Percentiles rank a stretch among this genome's conserved stretches.
Evolutionary conservation across 2,329 filamentous ascomycete genomes (phyloP).

Genomic region (Cladosporium oxysporum): DNA sequence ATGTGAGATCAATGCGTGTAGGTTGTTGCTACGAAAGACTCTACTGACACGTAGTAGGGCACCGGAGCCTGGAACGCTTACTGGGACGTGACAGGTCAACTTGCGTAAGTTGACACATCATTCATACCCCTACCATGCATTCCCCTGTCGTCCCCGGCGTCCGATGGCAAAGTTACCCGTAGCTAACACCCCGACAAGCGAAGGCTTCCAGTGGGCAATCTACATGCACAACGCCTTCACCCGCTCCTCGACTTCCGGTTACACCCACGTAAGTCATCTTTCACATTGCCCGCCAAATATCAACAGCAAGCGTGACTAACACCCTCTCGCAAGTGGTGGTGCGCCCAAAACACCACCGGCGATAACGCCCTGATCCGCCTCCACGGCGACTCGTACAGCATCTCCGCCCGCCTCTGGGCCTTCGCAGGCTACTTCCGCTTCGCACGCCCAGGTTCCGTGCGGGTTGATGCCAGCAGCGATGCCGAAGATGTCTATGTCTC

Average conservation of each 20-base stretch:
- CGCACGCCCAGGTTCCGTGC: slow-evolving; percentile 27
- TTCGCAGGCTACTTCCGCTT: slow-evolving; percentile 31
- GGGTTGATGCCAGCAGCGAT: slow-evolving; percentile 19
- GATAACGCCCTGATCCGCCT: slow-evolving; percentile 23
- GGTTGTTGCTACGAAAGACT: not conserved
- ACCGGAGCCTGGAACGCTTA: slow-evolving; percentile 20
- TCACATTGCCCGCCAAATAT: too few relatives aligned
- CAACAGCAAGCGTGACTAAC: too few relatives aligned
- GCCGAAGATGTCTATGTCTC: slow-evolving; percentile 28
- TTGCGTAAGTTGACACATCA: slow-evolving; percentile 1
- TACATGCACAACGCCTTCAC: slow-evolving; percentile 31
- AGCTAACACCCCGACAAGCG: slow-evolving; percentile 7
- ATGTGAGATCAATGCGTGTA: slow-evolving; percentile 14
- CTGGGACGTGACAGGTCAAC: slow-evolving; percentile 26
- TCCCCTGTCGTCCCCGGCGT: not conserved
- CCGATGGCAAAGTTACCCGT: too few relatives aligned
- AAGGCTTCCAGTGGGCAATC: slow-evolving; percentile 32
- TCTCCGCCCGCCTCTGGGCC: slow-evolving; percentile 29
- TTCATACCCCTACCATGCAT: too few relatives aligned
- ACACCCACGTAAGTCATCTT: not conserved
- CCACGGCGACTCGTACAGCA: slow-evolving; percentile 22
- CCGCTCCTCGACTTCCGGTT: slow-evolving; percentile 22
- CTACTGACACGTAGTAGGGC: not conserved
- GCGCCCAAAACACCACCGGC: slow-evolving; percentile 13
- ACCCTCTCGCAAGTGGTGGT: slow-evolving; percentile 27